These are phyloP conservation scores for Echria macrotheca DNA, from an alignment of 495 filamentous ascomycete species.

Conservation along the genomic window DNA sequence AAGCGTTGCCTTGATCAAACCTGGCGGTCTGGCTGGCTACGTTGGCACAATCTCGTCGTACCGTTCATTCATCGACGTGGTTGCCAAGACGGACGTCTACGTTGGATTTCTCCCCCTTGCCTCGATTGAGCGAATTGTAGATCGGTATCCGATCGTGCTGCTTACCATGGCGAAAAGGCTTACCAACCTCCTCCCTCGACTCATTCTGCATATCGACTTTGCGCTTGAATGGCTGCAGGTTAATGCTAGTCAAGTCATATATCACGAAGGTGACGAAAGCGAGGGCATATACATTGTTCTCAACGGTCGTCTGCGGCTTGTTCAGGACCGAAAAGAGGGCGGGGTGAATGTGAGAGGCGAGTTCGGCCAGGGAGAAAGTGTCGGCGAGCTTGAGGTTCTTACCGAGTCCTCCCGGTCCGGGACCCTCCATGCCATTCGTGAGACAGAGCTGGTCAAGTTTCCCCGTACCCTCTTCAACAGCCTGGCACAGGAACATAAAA, in stretches of 20 bases:
- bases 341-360: slow-evolving; percentile 88
- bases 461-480: slow-evolving; percentile 96
- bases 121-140: slow-evolving; percentile 85
- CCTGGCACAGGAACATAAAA: slow-evolving; percentile 91
- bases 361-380: slow-evolving; percentile 94
- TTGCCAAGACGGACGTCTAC: slow-evolving; percentile 97
- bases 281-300: slow-evolving; percentile 98
- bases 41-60: slow-evolving; percentile 90
- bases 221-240: slow-evolving; percentile 98
- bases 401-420: slow-evolving; percentile 86
- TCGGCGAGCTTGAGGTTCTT: slow-evolving; percentile 94
- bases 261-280: slow-evolving; percentile 90
- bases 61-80: slow-evolving; percentile 91
- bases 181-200: slow-evolving; percentile 80
- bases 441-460: slow-evolving; percentile 93
- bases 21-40: slow-evolving; percentile 91
- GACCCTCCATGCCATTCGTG: slow-evolving; percentile 91
- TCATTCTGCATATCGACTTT: slow-evolving; percentile 96
- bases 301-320: slow-evolving; percentile 79
- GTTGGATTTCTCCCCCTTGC: slow-evolving; percentile 88
- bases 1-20: slow-evolving; percentile 89
- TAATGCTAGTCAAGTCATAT: slow-evolving; percentile 87
- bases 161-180: slow-evolving; percentile 93
- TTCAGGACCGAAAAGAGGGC: slow-evolving; percentile 71
- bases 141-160: slow-evolving; percentile 84